Evolutionary conservation across 495 filamentous ascomycete species (phyloP).

Genomic region (Lichenothelia convexa): DNA sequence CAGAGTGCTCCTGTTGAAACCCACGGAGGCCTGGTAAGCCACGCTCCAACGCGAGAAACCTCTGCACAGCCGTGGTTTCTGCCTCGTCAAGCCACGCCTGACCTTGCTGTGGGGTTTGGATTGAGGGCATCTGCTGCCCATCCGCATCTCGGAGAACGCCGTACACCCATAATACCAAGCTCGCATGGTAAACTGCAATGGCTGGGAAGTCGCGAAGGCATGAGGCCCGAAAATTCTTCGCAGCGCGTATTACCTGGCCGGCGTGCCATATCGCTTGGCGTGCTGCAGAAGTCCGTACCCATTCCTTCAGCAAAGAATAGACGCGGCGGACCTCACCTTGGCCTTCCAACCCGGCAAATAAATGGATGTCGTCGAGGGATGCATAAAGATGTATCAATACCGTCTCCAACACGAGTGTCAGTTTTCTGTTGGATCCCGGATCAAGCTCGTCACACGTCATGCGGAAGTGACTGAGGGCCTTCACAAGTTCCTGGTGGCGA

Average conservation of each 20-base stretch:
- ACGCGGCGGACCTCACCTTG: slow-evolving; percentile 38
- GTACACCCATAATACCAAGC: slow-evolving; percentile 42
- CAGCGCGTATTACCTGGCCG: slow-evolving; percentile 39
- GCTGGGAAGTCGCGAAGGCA: slow-evolving; percentile 39
- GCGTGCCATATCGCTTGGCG: slow-evolving; percentile 43
- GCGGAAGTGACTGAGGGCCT: slow-evolving; percentile 30
- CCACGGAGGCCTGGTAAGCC: slow-evolving; percentile 28
- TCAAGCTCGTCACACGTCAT: slow-evolving; percentile 11
- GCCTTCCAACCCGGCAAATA: slow-evolving; percentile 44
- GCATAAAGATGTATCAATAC: slow-evolving; percentile 41
- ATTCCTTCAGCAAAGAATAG: slow-evolving; percentile 32
- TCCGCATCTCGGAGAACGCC: slow-evolving; percentile 25
- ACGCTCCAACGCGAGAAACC: slow-evolving; percentile 29
- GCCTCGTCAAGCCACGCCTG: slow-evolving; percentile 28
- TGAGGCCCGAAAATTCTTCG: slow-evolving; percentile 27
- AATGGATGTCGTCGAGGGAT: slow-evolving; percentile 44
- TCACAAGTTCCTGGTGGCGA: slow-evolving; percentile 31
- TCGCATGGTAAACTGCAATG: slow-evolving; percentile 40
- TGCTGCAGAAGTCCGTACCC: slow-evolving; percentile 32
- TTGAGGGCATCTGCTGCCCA: too few species aligned
- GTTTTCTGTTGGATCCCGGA: too few species aligned
- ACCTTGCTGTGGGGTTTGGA: background rate
- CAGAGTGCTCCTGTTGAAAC: background rate
- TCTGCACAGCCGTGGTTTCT: slow-evolving; percentile 24
- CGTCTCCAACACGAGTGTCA: slow-evolving; percentile 36